Evolutionary conservation across 2,329 filamentous ascomycete species (phyloP).

Genomic region (Coniochaeta ligniaria): DNA sequence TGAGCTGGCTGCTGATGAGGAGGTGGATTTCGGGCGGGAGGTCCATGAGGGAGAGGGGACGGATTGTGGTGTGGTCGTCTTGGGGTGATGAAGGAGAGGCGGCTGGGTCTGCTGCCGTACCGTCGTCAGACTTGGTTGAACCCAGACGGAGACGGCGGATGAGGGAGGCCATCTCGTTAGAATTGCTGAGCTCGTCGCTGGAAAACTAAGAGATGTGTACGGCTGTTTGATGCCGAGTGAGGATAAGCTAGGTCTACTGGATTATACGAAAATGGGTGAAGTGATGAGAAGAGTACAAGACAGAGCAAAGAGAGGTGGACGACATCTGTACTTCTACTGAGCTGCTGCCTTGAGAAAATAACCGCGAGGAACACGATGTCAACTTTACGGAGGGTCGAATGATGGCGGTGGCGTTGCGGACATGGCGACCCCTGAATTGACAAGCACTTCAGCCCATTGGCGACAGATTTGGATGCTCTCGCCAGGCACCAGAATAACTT

Average conservation of each 20-base stretch:
- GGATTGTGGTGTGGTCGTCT: neutral
- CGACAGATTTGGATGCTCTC: no score
- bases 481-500: neutral
- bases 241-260: neutral
- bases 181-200: neutral
- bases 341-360: neutral
- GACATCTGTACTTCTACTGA: neutral
- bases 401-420: neutral
- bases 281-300: neutral
- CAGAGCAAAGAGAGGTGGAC: neutral
- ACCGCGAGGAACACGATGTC: neutral
- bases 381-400: neutral
- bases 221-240: neutral
- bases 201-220: neutral
- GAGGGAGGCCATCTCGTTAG: neutral
- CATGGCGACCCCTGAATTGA: neutral
- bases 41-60: slow-evolving; percentile 28
- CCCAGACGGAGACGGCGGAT: neutral
- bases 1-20: slow-evolving; percentile 51
- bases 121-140: neutral
- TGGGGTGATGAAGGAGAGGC: neutral
- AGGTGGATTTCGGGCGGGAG: slow-evolving; percentile 63
- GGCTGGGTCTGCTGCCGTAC: neutral
- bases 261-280: neutral
- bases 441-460: neutral